Conservation (phyloP, 257 asterid genomes). For the Ocimum tenuiflorum region DNA sequence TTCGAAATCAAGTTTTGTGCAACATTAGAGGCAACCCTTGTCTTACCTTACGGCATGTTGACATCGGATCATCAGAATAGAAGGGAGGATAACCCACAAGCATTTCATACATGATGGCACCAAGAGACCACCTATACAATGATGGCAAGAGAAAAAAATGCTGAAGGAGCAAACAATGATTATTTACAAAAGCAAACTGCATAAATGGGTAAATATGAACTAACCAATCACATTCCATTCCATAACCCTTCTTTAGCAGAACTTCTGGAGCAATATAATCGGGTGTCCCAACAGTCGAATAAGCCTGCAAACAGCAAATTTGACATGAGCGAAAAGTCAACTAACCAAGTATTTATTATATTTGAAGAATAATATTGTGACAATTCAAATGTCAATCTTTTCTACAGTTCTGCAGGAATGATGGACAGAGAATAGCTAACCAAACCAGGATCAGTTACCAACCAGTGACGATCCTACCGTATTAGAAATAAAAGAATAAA, state of each 20-base stretch:
- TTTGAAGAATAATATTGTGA: too few species aligned
- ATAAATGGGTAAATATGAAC: slow-evolving; percentile 21
- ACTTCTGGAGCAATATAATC: slow-evolving; percentile 39
- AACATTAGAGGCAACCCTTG: slow-evolving; percentile 14
- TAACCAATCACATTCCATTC: slow-evolving; percentile 98
- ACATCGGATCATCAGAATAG: slow-evolving; percentile 76
- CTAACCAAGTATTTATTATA: neutral
- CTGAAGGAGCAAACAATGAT: neutral
- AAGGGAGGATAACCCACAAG: slow-evolving; percentile 59
- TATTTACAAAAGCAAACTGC: slow-evolving; percentile 1
- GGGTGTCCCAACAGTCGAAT: slow-evolving; percentile 95
- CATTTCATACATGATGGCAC: slow-evolving; percentile 99
- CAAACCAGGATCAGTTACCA: slow-evolving; percentile 1
- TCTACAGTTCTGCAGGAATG: slow-evolving; percentile 22
- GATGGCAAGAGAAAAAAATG: slow-evolving; percentile 3
- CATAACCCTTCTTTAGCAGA: slow-evolving; percentile 92
- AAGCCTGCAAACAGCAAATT: slow-evolving; percentile 56
- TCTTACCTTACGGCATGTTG: slow-evolving; percentile 95
- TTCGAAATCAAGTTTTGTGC: neutral
- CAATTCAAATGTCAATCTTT: too few species aligned
- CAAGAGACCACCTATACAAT: slow-evolving; percentile 97
- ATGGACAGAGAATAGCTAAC: slow-evolving; percentile 6
- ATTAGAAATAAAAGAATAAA: too few species aligned
- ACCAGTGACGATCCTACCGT: too few species aligned
- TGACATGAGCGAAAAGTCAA: neutral